Evolutionary conservation across 176 grass and related monocot genomes (phyloP), one percentile per base, ranked within the genome.

Genomic region (Avena eriantha): DNA sequence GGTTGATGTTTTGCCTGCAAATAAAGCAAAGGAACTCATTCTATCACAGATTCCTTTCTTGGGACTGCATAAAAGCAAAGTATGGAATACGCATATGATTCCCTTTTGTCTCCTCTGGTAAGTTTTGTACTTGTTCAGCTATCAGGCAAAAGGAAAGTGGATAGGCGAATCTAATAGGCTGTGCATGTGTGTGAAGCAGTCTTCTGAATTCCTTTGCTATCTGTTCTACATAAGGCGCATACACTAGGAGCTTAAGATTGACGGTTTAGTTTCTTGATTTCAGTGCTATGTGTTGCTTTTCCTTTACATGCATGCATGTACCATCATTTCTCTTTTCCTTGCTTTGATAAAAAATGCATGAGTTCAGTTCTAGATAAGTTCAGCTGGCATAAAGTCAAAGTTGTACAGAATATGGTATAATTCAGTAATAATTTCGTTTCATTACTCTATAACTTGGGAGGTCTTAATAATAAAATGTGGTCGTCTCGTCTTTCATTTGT

Each of bases 81-180:
- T 87, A 86, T 89, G 83, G 92, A 98, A 96, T 92, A 91, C 91
- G 96, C 86, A 94, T 98, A 72, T 84, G 80, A 80, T 98, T 94
- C 94, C 56, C 84, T 94, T 90, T 99, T 99, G 92, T 93, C 92
- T 94, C 94, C 92, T 91, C 88, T 88, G 39, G 78, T 88, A 96
- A 96, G 90, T 99, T 96, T 99, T 93, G 89, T 89, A 96, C 92
- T 92, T 92, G 91, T 95, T 98, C 90, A 92, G 55, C 90, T 92
- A 91, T 91, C 81, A 89, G 60, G 72, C 18, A 83, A 93, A 91
- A 92, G 88, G 78, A 90, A 89, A 87, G 80, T 65, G 74, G 90
- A 89, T 89, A 86, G 81, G 81, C 80, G 69, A 90, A 88, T 91
- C 84, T 82, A 35, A 83, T 81, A 79, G 73, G 73, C 67, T 89